These are phyloP conservation scores for Citrus australasica DNA, from an alignment of 345 rosid genomes.

Conservation along the genomic window DNA sequence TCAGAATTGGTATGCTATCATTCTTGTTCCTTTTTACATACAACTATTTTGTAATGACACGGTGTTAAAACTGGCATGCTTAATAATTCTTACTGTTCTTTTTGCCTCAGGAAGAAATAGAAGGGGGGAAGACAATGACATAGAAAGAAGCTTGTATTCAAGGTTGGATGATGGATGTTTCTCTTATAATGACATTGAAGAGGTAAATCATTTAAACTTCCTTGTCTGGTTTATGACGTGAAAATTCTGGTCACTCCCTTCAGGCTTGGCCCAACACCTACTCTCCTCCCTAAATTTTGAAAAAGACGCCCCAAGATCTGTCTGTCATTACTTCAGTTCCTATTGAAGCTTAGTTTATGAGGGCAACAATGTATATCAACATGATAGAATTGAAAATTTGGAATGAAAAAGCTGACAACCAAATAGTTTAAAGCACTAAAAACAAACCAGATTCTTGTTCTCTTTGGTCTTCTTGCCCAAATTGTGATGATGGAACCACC, in stretches of 20 bases:
- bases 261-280: not conserved
- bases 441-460: too few species aligned
- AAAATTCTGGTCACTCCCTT: not conserved
- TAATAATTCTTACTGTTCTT: not conserved
- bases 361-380: not conserved
- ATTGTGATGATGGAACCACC: too few species aligned
- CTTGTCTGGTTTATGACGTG: not conserved
- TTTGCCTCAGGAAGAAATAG: slow-evolving; percentile 45
- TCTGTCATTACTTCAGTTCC: too few species aligned
- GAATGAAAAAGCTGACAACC: not conserved
- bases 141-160: slow-evolving; percentile 27
- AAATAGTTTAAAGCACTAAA: not conserved
- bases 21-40: not conserved
- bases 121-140: slow-evolving; percentile 34
- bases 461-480: not conserved
- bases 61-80: not conserved
- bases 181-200: slow-evolving; percentile 35
- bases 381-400: too few species aligned
- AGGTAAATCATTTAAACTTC: slow-evolving; percentile 38
- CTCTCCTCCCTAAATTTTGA: not conserved
- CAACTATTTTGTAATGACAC: not conserved
- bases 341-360: not conserved
- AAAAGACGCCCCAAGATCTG: too few species aligned
- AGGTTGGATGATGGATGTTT: slow-evolving; percentile 29
- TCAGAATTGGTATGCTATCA: slow-evolving; percentile 39